phyloP scores from a whole-genome alignment of 2,329 filamentous ascomycete species.

The Colletotrichum orbiculare region DNA sequence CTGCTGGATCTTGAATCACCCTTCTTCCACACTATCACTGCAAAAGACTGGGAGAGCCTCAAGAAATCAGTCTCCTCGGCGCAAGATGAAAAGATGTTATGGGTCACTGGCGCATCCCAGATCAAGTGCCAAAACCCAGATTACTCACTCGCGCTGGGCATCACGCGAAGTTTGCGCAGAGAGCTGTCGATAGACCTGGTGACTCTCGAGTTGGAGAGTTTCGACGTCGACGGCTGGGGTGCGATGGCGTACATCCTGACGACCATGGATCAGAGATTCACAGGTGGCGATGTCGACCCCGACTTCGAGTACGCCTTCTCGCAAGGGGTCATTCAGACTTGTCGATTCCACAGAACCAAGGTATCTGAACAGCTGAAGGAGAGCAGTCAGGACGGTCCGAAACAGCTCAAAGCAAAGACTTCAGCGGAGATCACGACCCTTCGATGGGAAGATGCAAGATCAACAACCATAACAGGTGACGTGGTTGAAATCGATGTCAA shows the following conservation, averaged over 20 bases:
- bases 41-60: background rate
- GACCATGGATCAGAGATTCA: constrained; percentile 1
- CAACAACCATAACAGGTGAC: background rate
- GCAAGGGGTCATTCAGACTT: constrained; percentile 42
- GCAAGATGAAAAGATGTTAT: constrained; percentile 40
- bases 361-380: constrained; percentile 12
- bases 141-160: constrained; percentile 44
- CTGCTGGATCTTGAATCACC: constrained; percentile 25
- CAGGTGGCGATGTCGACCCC: constrained; percentile 22
- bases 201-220: constrained; percentile 44
- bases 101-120: constrained; percentile 46
- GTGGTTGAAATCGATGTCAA: background rate
- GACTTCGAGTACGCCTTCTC: constrained; percentile 48
- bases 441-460: constrained; percentile 1
- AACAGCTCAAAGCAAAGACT: background rate
- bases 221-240: constrained; percentile 15
- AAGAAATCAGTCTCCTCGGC: constrained; percentile 21
- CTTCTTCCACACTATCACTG: constrained; percentile 15
- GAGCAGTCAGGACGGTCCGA: background rate
- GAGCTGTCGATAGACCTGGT: constrained; percentile 43
- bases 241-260: background rate
- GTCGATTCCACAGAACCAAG: constrained; percentile 30
- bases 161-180: constrained; percentile 43
- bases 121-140: constrained; percentile 42
- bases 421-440: background rate